Percentiles rank a stretch among this genome's conserved stretches.
phyloP scores from a whole-genome alignment of 2,329 filamentous ascomycete genomes.

The Fusarium gaditjirri region DNA sequence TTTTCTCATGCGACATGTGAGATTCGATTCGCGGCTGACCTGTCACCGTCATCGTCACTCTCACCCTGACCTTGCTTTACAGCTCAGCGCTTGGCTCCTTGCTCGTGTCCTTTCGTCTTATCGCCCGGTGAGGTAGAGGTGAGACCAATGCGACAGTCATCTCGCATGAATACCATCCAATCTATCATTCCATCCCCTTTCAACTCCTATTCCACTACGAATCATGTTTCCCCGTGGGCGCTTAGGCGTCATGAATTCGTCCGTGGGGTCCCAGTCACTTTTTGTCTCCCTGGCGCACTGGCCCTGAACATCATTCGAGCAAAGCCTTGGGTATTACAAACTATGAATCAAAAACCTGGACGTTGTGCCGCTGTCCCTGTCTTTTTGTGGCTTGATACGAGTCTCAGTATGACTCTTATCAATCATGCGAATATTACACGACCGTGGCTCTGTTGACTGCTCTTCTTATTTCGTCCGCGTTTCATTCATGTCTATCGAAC shows the following conservation, averaged over 20 bases:
- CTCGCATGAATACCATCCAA: conserved; percentile 25
- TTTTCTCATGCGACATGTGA: conserved; percentile 18
- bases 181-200: conserved; percentile 21
- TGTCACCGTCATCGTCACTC: conserved; percentile 16
- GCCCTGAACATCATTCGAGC: conserved; percentile 38
- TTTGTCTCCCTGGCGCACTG: conserved; percentile 34
- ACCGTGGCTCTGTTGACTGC: conserved; percentile 20
- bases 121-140: background rate
- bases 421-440: conserved; percentile 14
- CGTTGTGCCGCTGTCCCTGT: conserved; percentile 26
- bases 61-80: conserved; percentile 7
- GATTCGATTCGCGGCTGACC: conserved; percentile 20
- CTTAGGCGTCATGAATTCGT: conserved; percentile 34
- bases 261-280: conserved; percentile 25
- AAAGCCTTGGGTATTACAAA: conserved; percentile 19
- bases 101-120: conserved; percentile 20
- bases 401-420: conserved; percentile 13
- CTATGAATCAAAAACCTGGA: conserved; percentile 19
- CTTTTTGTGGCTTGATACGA: conserved; percentile 18
- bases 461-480: conserved; percentile 12
- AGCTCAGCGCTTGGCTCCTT: conserved; percentile 8
- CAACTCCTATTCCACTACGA: conserved; percentile 17
- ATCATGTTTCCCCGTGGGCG: conserved; percentile 31
- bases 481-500: conserved; percentile 14
- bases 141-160: conserved; percentile 30